Conservation (phyloP, 306 rosid species). For the Gastrolobium bilobum region DNA sequence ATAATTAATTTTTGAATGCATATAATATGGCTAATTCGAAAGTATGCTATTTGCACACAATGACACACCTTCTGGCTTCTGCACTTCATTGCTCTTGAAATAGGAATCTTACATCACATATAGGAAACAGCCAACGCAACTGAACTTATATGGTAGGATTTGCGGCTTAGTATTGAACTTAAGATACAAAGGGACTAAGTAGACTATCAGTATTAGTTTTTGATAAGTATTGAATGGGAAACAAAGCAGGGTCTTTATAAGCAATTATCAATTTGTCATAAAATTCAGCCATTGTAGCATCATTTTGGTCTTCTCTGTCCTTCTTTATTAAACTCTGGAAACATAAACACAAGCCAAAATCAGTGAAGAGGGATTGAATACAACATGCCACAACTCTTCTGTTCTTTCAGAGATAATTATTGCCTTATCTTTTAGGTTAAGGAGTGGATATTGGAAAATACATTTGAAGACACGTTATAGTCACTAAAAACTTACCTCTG, state of each 20-base stretch:
- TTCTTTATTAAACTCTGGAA: slow-evolving; percentile 84
- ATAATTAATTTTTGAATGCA: background rate
- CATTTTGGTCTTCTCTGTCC: slow-evolving; percentile 77
- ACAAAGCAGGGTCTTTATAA: slow-evolving; percentile 83
- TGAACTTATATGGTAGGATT: background rate
- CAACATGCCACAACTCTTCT: slow-evolving; percentile 3
- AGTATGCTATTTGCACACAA: slow-evolving; percentile 24
- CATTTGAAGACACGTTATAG: slow-evolving; percentile 8
- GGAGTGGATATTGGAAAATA: background rate
- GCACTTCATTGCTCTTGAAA: slow-evolving; percentile 43
- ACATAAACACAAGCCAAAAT: slow-evolving; percentile 38
- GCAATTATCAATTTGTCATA: slow-evolving; percentile 61
- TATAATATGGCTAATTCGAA: background rate
- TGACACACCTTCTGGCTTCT: background rate
- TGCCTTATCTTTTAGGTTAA: background rate
- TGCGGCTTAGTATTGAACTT: slow-evolving; percentile 46
- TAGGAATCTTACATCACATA: slow-evolving; percentile 41
- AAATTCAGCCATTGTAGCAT: slow-evolving; percentile 68
- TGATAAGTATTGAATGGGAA: slow-evolving; percentile 64
- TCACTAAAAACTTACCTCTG: slow-evolving; percentile 70
- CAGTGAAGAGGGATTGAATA: background rate
- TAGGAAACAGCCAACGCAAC: slow-evolving; percentile 17
- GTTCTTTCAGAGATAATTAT: slow-evolving; percentile 3
- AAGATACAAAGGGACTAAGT: slow-evolving; percentile 66
- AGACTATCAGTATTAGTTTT: slow-evolving; percentile 50